phyloP scores from a whole-genome alignment of 768 basidiomycete genomes.

The Neoboletus magnificus region DNA sequence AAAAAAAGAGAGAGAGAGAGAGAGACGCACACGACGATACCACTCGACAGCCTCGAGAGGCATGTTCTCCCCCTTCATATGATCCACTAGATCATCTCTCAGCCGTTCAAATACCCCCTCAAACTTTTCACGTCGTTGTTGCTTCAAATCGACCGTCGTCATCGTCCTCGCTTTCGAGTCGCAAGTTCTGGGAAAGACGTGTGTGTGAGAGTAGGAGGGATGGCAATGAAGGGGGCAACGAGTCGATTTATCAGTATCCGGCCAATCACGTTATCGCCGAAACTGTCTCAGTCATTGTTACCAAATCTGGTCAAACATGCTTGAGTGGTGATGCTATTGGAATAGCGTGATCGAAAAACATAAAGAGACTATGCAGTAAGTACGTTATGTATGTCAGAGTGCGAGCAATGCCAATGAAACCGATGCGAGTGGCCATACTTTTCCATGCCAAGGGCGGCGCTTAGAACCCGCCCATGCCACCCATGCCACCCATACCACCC shows the following conservation, averaged over 20 bases:
- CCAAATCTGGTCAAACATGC: no score
- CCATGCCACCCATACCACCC: conserved; percentile 53
- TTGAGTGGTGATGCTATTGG: neutral
- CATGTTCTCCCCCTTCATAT: conserved; percentile 70
- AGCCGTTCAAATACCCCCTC: conserved; percentile 68
- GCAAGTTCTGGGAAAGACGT: neutral
- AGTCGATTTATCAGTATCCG: neutral
- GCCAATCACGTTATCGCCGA: neutral
- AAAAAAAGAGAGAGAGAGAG: neutral
- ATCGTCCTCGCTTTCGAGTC: conserved; percentile 4
- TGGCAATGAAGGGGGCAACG: neutral
- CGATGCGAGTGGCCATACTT: conserved; percentile 8
- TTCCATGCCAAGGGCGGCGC: neutral
- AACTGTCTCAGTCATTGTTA: neutral
- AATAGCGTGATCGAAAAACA: neutral
- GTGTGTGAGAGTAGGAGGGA: neutral
- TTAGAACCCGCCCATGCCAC: conserved; percentile 52
- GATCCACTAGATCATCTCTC: conserved; percentile 71
- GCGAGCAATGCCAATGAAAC: neutral
- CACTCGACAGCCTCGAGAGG: conserved; percentile 77
- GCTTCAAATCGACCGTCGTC: conserved; percentile 33
- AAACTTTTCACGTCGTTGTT: conserved; percentile 59
- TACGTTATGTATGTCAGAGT: neutral
- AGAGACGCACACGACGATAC: conserved; percentile 63
- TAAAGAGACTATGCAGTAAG: neutral